Evolutionary conservation across 805 yeast genomes (phyloP).

Genomic region (Hanseniaspora clermontiae): DNA sequence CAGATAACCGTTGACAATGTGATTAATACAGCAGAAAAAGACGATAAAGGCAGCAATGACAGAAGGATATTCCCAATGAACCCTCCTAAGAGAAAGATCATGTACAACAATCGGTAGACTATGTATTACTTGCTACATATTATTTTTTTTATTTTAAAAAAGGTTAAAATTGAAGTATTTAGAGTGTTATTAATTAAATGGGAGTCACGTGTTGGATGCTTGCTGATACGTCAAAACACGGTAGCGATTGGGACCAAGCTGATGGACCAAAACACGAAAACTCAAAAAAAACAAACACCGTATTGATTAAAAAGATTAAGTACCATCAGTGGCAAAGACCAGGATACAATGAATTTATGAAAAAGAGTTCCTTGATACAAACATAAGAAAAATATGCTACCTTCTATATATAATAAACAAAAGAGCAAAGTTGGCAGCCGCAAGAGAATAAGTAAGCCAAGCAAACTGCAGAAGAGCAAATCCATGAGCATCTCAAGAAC

Average conservation of each 20-base stretch:
- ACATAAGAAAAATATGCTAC: neutral
- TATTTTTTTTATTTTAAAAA: neutral
- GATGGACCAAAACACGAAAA: too few relatives aligned
- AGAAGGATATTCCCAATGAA: slow-evolving; percentile 9
- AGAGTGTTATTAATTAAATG: too few relatives aligned
- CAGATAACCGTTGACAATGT: slow-evolving; percentile 7
- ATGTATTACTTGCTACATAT: too few relatives aligned
- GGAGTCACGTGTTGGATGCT: too few relatives aligned
- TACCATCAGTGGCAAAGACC: too few relatives aligned
- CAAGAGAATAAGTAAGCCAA: neutral
- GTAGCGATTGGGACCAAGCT: too few relatives aligned
- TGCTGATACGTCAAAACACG: too few relatives aligned
- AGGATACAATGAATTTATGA: too few relatives aligned
- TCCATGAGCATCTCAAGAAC: neutral
- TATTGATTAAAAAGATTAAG: too few relatives aligned
- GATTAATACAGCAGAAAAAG: neutral
- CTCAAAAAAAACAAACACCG: too few relatives aligned
- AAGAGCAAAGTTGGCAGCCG: neutral
- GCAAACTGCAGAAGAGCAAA: neutral
- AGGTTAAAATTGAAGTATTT: too few relatives aligned
- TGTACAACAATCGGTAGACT: neutral
- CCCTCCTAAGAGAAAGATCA: slow-evolving; percentile 6
- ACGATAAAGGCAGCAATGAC: neutral
- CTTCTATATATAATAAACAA: neutral
- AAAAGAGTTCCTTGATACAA: too few relatives aligned